Percentiles rank a stretch among this genome's conserved stretches.
Conservation (phyloP, 176 grass and related monocot species). For the Lolium rigidum region DNA sequence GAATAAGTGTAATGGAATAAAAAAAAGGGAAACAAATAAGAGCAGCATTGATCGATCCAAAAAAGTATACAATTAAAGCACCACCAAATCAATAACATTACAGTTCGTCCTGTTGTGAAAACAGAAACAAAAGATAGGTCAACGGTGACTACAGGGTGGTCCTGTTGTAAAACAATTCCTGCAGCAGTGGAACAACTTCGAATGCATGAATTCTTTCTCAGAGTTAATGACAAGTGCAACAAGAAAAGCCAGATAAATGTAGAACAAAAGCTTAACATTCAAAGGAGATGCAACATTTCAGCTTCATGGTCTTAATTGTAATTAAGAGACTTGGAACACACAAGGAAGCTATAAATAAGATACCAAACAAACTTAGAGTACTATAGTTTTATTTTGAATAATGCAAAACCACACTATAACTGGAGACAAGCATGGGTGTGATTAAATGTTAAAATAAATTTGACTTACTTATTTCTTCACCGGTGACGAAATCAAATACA, state of each 20-base stretch:
- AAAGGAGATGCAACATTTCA: neutral
- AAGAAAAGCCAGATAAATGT: neutral
- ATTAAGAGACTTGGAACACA: neutral
- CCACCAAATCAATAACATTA: neutral
- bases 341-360: conserved; percentile 2
- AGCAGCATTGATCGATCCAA: neutral
- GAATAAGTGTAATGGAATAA: neutral
- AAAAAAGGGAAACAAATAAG: neutral
- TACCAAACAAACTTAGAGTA: neutral
- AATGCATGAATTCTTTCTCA: neutral
- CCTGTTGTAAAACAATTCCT: neutral
- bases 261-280: neutral
- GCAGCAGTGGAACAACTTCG: neutral
- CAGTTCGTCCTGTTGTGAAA: no score
- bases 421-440: neutral
- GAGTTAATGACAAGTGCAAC: neutral
- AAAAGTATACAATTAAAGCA: neutral
- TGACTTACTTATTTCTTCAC: conserved; percentile 83
- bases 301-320: neutral
- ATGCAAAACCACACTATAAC: neutral
- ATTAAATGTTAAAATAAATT: neutral
- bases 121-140: neutral
- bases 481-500: conserved; percentile 78
- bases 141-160: neutral
- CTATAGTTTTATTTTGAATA: neutral